Evolutionary conservation across 169 alveolate genomes (phyloP).

Genomic region (Eimeria zaria): DNA sequence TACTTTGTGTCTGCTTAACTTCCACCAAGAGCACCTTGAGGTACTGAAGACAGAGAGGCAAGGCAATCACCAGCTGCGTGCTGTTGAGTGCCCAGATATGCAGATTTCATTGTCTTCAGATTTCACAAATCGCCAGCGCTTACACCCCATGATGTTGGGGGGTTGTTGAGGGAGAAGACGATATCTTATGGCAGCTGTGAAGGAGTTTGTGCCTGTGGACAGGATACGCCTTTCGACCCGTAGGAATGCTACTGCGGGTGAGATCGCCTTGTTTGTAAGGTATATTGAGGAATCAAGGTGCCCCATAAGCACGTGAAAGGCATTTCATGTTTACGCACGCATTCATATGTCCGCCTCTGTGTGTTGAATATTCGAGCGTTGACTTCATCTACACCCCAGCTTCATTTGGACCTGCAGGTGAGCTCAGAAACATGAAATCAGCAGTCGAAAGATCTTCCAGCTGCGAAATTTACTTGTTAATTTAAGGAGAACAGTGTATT

Average conservation of each 20-base stretch:
- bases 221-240: neutral
- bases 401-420: neutral
- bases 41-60: neutral
- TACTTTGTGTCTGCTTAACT: neutral
- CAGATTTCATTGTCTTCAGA: too few species aligned
- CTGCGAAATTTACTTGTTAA: neutral
- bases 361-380: neutral
- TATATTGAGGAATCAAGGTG: neutral
- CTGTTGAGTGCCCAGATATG: neutral
- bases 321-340: neutral
- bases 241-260: neutral
- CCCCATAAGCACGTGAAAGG: neutral
- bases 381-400: neutral
- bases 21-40: neutral
- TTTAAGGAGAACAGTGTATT: too few species aligned
- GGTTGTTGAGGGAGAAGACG: neutral
- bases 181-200: neutral
- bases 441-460: neutral
- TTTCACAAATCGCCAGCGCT: neutral
- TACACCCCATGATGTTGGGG: neutral
- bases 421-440: neutral
- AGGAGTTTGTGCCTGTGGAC: neutral
- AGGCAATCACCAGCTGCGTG: neutral
- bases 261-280: neutral
- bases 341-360: neutral